These are phyloP conservation scores for Hygrocybe punicea DNA, from an alignment of 768 basidiomycete species.

Conservation along the genomic window DNA sequence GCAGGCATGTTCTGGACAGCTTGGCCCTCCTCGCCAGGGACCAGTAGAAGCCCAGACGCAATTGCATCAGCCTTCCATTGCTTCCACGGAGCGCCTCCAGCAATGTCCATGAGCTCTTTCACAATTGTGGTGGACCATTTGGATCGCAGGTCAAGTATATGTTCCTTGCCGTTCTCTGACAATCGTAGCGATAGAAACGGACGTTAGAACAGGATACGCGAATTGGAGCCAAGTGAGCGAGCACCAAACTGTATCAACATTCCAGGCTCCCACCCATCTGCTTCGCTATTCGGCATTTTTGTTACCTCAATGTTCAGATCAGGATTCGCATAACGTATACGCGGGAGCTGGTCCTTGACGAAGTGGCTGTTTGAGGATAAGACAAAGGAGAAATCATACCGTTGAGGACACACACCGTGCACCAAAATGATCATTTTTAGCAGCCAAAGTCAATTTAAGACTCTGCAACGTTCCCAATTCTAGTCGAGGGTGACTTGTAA, in stretches of 20 bases:
- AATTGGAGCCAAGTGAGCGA: constrained; percentile 21
- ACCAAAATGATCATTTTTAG: constrained; percentile 69
- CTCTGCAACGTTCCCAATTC: constrained; percentile 46
- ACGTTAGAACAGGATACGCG: not conserved
- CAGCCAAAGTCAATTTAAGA: constrained; percentile 55
- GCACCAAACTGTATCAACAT: constrained; percentile 62
- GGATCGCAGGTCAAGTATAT: constrained; percentile 52
- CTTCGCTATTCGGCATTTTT: constrained; percentile 48
- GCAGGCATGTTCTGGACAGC: not conserved
- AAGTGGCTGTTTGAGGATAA: constrained; percentile 54
- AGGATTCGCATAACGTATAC: constrained; percentile 77
- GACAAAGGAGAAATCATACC: not conserved
- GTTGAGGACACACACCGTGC: constrained; percentile 56
- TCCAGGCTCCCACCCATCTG: constrained; percentile 59
- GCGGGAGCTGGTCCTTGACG: constrained; percentile 71
- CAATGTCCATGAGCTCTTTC: constrained; percentile 65
- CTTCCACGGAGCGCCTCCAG: constrained; percentile 59
- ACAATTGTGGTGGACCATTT: constrained; percentile 70
- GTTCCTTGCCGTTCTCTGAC: constrained; percentile 49
- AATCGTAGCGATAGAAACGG: not conserved
- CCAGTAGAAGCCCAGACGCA: constrained; percentile 46
- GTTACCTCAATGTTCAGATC: constrained; percentile 57
- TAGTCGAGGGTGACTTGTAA: constrained; percentile 53
- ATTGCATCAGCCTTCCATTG: constrained; percentile 48
- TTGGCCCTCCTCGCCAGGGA: constrained; percentile 40